Base-by-base conservation (phyloP, 1,284 basidiomycete species). In the Afroboletus lepidellus region DNA sequence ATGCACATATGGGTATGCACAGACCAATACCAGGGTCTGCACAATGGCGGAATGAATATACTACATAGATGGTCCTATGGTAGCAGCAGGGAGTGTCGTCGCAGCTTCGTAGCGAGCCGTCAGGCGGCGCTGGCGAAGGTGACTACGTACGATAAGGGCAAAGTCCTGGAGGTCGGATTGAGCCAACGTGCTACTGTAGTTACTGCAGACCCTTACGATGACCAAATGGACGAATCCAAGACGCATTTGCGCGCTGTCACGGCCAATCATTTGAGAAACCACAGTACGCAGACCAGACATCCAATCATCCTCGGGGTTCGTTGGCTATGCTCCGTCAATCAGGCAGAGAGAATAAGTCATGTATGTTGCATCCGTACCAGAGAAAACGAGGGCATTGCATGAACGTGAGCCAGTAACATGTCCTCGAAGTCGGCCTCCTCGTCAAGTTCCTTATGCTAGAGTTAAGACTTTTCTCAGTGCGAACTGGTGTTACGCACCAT, bases 191-290 rank as follows among this genome's bases (percentile, higher is more conserved):
- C 37, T 3, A 18, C 30, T 27, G 27, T 11, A 32, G 21, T 34
- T 27, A 21, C 29, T 29, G 30, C 33, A 20, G n/a, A n/a, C 21
- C 9, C 48, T 42, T 41, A 63, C 60, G 37, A 62, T 54, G 25
- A 62, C 42, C 25, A 63, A 32, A 33, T 60, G 62, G 25, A 48
- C 53, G 27, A 45, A 54, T 48, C 55, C 53, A 38, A 63, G 41
- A 30, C 43, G 45, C 25, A 50, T 41, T 12, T 48, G 50, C 16
- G 36, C 13, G 25, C 25, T 45, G 47, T 52, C 60, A 47, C 48
- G 41, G 16, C 64, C 60, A 39, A 36, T 50, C 60, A 66, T 53
- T 18, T 64, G 57, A 32, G 53, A 59, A 36, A 62, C 46, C 3
- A 66, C 50, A 3, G 48, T 50, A 37, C 57, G 64, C 30, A 63